These are phyloP conservation scores for Dictyophora rubrovolvata DNA, from an alignment of 768 basidiomycete species.

Conservation along the genomic window DNA sequence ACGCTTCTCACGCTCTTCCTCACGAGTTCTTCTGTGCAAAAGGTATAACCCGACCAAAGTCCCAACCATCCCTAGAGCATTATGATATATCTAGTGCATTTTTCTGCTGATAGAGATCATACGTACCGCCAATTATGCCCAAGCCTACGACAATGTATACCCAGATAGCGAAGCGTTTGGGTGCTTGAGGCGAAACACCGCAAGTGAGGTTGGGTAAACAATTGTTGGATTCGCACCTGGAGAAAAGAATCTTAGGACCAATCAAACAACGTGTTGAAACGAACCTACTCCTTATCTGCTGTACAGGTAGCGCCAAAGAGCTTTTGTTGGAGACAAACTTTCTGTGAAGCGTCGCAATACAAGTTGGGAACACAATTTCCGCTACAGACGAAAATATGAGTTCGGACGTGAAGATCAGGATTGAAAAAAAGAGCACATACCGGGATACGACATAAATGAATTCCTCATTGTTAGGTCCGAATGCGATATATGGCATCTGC, in stretches of 20 bases:
- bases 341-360: conserved; percentile 61
- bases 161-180: conserved; percentile 54
- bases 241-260: not conserved
- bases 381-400: not conserved
- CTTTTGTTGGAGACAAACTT: conserved; percentile 51
- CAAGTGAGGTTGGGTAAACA: conserved; percentile 56
- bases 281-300: conserved; percentile 41
- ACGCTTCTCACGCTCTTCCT: conserved; percentile 71
- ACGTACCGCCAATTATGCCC: conserved; percentile 63
- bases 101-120: too few relatives aligned
- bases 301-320: conserved; percentile 46
- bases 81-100: too few relatives aligned
- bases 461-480: conserved; percentile 40
- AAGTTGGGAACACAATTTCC: conserved; percentile 64
- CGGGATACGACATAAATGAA: conserved; percentile 76
- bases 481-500: conserved; percentile 72
- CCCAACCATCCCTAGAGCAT: conserved; percentile 65
- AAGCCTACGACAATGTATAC: conserved; percentile 64
- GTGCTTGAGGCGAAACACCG: conserved; percentile 45
- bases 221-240: conserved; percentile 68
- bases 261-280: not conserved
- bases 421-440: not conserved
- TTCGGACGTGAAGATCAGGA: not conserved
- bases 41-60: conserved; percentile 60
- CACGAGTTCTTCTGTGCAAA: conserved; percentile 62